Evolutionary conservation across 331 rosid genomes (phyloP), one percentile per base, ranked within the genome.

Genomic region (Pyrus hybrid): DNA sequence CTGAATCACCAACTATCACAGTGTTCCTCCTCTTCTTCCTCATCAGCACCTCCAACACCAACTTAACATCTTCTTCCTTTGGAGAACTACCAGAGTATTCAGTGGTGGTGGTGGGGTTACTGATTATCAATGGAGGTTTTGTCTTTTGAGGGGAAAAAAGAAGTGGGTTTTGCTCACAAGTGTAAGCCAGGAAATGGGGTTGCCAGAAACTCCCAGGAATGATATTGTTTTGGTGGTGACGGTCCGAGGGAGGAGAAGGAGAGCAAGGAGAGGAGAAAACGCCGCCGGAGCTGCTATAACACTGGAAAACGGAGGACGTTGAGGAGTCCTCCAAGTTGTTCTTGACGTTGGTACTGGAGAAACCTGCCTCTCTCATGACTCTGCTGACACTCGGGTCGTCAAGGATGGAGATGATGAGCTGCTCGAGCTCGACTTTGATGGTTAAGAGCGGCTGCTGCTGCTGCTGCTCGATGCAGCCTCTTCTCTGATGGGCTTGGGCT

Each of bases 291-390:
- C 73, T 81, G 56, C 77, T 80, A 32, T 85, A 89, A 79, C 88
- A 85, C 70, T 88, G 90, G 64, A 89, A 89, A 69, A 91, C 85
- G 67, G 81, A 85, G 57, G 85, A 49, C 4, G 86, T 66, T 10
- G 91, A 86, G 64, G 85, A 75, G 74, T 88, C 90, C 45, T 92
- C 96, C 13, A 95, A 62, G 63, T 83, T 90, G 84, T 29, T 83
- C 78, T 96, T 96, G 43, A 96, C 97, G 49, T 82, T 83, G 61
- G 91, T 88, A 71, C 99, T 96, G 0, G 96, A 91, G 67, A 91
- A 92, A 5, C 99, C 97, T 56, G 99, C 99, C 45, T 96, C 99
- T 73, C 96, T 88, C 99, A 96, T 96, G 58, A 96, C 99, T 79
- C 98, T 85, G 70, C 97, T 96, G 53, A 96, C 99, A 80, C 91